Conservation (phyloP, 768 basidiomycete genomes). For the Gymnopilus junonius region DNA sequence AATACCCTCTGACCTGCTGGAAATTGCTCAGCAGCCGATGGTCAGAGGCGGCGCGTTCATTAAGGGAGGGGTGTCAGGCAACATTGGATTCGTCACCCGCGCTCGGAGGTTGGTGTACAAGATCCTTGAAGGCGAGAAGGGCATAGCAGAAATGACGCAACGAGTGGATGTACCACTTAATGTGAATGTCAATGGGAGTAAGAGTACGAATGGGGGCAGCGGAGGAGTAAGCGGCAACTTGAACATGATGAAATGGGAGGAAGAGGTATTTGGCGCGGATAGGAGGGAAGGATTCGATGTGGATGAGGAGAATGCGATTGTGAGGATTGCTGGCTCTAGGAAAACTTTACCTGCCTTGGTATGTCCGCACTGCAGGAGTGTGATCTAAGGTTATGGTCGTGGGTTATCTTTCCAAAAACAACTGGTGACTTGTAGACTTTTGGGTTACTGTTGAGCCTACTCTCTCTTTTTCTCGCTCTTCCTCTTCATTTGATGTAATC, state of each 20-base stretch:
- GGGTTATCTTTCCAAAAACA: no score
- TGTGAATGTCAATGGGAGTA: neutral
- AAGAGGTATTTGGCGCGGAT: constrained; percentile 22
- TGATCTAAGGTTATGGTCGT: no score
- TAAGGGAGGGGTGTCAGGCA: constrained; percentile 53
- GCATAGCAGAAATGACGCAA: constrained; percentile 31
- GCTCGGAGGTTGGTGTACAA: constrained; percentile 53
- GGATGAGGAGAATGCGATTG: constrained; percentile 22
- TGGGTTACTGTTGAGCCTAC: no score
- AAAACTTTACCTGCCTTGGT: constrained; percentile 31
- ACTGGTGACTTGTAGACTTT: no score
- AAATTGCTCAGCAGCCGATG: constrained; percentile 56
- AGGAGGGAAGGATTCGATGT: constrained; percentile 1
- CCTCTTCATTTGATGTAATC: no score
- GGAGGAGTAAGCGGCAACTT: neutral
- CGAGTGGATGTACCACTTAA: neutral
- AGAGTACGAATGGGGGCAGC: neutral
- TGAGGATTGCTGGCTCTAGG: constrained; percentile 19
- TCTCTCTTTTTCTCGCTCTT: no score
- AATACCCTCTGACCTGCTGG: constrained; percentile 44
- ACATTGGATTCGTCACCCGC: constrained; percentile 46
- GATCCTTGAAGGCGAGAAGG: constrained; percentile 13
- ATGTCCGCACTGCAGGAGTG: constrained; percentile 49
- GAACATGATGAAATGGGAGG: constrained; percentile 40
- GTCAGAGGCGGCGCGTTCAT: constrained; percentile 45